Evolutionary conservation across 2,329 filamentous ascomycete genomes (phyloP).

Genomic region (Zarea fungicola): DNA sequence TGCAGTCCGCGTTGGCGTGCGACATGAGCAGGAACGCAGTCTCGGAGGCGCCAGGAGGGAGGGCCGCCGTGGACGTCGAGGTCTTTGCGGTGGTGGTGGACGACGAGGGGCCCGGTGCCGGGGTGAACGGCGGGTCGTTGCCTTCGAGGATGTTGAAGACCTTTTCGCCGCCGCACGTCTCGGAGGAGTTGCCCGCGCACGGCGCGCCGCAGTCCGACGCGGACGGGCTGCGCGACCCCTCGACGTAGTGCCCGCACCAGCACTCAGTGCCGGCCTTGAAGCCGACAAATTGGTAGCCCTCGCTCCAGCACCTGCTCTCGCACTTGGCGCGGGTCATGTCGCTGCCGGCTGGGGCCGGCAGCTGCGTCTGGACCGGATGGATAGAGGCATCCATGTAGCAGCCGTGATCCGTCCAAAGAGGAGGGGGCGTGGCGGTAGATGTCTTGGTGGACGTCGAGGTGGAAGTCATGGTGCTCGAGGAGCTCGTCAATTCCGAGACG

Average conservation of each 20-base stretch:
- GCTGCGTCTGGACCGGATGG: constrained; percentile 1
- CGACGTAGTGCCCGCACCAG: neutral
- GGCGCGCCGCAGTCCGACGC: neutral
- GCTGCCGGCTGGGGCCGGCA: neutral
- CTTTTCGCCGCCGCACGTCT: neutral
- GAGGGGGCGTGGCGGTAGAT: neutral
- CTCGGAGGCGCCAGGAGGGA: neutral
- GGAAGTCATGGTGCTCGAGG: neutral
- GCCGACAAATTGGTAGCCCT: constrained; percentile 1
- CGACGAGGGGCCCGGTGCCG: neutral
- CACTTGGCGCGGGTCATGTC: constrained; percentile 2
- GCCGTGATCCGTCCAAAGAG: constrained; percentile 1
- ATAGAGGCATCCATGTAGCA: constrained; percentile 1
- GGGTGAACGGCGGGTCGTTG: neutral
- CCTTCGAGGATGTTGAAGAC: constrained; percentile 1
- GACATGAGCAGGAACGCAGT: constrained; percentile 1
- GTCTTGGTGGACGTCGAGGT: neutral
- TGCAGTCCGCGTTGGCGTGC: neutral
- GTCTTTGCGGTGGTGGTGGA: neutral
- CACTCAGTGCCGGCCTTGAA: constrained; percentile 6
- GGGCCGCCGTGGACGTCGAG: neutral
- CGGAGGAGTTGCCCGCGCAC: constrained; percentile 5
- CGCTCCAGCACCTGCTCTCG: neutral
- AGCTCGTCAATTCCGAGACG: neutral
- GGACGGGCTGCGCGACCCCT: neutral